These are phyloP conservation scores for Vitis riparia DNA, from an alignment of 164 flowering plant genomes.

Conservation along the genomic window DNA sequence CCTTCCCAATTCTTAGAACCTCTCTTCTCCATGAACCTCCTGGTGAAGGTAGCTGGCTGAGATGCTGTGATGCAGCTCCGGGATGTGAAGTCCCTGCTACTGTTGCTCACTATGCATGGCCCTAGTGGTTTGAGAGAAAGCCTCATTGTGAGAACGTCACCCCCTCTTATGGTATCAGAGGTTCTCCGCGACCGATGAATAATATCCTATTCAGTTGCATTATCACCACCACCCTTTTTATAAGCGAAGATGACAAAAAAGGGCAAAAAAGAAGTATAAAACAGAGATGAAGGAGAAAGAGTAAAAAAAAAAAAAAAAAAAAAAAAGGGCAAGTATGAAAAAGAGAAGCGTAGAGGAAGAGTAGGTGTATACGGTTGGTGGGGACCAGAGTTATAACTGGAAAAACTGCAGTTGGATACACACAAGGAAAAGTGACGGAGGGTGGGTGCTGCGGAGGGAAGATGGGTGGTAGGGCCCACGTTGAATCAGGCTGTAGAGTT, in stretches of 20 bases:
- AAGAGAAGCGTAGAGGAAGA: constrained; percentile 1
- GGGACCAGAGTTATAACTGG: background rate
- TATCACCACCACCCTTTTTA: too few relatives aligned
- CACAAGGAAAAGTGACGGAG: too few relatives aligned
- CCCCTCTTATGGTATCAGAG: too few relatives aligned
- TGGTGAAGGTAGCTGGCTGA: background rate
- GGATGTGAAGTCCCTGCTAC: background rate
- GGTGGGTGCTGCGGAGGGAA: background rate
- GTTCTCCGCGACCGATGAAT: too few relatives aligned
- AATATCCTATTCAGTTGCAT: too few relatives aligned
- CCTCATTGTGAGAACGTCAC: constrained; percentile 16
- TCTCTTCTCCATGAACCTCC: background rate
- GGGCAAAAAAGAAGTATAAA: too few relatives aligned
- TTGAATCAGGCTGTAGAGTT: constrained; percentile 4
- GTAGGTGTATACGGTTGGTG: background rate
- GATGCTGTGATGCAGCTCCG: constrained; percentile 14
- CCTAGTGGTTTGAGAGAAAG: constrained; percentile 6
- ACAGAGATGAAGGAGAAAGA: background rate
- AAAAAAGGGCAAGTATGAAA: background rate
- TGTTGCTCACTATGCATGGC: constrained; percentile 17
- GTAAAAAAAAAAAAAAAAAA: background rate
- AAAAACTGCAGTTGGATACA: constrained; percentile 3
- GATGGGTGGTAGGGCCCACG: too few relatives aligned
- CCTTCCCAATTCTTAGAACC: constrained; percentile 5
- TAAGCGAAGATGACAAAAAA: too few relatives aligned